Base-by-base conservation (phyloP, 345 rosid species). In the Eucalyptus polyanthemos region DNA sequence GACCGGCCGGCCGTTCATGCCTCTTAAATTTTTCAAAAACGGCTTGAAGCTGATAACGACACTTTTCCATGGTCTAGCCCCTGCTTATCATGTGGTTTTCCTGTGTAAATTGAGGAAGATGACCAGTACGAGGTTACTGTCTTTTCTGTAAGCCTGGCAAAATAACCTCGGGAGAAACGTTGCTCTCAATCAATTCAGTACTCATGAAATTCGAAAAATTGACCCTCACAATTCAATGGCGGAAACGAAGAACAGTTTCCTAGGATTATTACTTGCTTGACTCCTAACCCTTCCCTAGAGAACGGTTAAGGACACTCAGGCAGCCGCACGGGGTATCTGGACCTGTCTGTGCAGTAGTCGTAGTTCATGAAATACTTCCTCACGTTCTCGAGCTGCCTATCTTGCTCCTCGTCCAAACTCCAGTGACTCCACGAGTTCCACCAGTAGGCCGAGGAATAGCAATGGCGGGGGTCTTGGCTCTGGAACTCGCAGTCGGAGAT, bases 351-450 rank as follows among this genome's bases (percentile, higher is more conserved):
- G 86, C 95, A 94, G 49, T 95, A 93, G 87, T 95, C 95, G 81
- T 94, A 95, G 54, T 16, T 88, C 58, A 93, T 47, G 81, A 65
- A 93, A 8, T 88, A 88, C 11, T 76, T 90, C 24, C 88, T 91
- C 45, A 91, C 92, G 50, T 91, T 37, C 54, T 89, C 83, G 45
- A 92, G 91, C 13, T 87, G 47, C 19, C 12, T 58, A 19, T 88
- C 88, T 19, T 90, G 92, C 19, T 21, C 25, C 5, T 89, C 11
- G 56, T 90, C 81, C 60, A 94, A 47, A 9, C 80, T 40, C 95
- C 94, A 90, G 14, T 86, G 92, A 15, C 91, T 91, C 67, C 49
- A 19, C 8, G 53, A 8, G 88, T 96, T 96, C 98, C 99, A 95
- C 98, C 97, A 94, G 83, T 93, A 93, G 16, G 81, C 72, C 0